phyloP scores from a whole-genome alignment of 2,329 filamentous ascomycete genomes.

The Septoria petroselini region DNA sequence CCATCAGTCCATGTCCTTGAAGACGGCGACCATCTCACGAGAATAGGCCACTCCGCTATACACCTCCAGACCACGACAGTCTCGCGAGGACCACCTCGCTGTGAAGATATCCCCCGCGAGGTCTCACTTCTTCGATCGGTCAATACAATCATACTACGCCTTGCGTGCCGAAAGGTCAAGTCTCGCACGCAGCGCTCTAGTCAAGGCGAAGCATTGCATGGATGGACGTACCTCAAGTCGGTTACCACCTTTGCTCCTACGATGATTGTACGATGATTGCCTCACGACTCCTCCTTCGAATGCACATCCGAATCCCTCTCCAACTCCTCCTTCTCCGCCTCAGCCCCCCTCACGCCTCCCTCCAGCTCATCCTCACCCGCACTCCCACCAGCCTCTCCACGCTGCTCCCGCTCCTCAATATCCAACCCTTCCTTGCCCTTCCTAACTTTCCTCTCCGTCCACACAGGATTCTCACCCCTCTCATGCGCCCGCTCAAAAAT shows the following conservation, averaged over 20 bases:
- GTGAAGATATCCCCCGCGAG: too few species aligned
- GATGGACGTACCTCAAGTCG: too few species aligned
- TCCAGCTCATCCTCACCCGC: conserved; percentile 17
- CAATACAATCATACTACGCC: too few species aligned
- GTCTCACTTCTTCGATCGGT: too few species aligned
- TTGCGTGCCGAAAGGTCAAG: too few species aligned
- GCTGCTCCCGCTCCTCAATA: conserved; percentile 20
- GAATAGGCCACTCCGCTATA: too few species aligned
- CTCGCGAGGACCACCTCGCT: too few species aligned
- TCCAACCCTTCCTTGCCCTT: conserved; percentile 27
- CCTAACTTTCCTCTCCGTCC: conserved; percentile 26
- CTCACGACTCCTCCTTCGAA: conserved; percentile 1
- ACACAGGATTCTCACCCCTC: conserved; percentile 33
- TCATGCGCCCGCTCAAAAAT: conserved; percentile 33
- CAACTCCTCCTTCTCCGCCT: conserved; percentile 22
- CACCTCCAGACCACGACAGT: too few species aligned
- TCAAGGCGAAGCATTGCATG: background rate
- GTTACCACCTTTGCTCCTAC: too few species aligned
- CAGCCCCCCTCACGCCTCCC: conserved; percentile 17
- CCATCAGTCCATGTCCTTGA: too few species aligned
- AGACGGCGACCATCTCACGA: too few species aligned
- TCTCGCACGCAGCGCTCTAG: background rate
- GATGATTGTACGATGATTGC: background rate
- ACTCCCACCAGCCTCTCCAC: background rate
- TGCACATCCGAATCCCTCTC: conserved; percentile 9